Evolutionary conservation across 768 basidiomycete species (phyloP).

Genomic region (Cubamyces sp.): DNA sequence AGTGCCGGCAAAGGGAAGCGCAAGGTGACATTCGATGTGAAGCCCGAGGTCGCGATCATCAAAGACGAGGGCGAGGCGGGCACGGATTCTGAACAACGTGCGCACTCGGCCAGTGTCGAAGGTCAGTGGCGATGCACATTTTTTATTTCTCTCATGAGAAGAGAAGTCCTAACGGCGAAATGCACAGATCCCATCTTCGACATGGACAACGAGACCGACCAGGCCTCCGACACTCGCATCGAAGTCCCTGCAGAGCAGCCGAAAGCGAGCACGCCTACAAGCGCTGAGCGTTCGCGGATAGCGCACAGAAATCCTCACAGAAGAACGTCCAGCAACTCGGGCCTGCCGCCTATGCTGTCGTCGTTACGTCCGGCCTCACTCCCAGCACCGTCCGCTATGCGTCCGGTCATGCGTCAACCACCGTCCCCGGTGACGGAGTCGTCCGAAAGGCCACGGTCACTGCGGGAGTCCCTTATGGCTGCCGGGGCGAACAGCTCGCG

Average conservation of each 20-base stretch:
- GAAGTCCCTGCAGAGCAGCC: slow-evolving; percentile 28
- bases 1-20: slow-evolving; percentile 52
- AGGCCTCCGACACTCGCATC: slow-evolving; percentile 34
- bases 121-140: slow-evolving; percentile 41
- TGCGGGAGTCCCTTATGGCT: slow-evolving; percentile 26
- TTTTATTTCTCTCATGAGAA: neutral
- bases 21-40: slow-evolving; percentile 75
- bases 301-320: slow-evolving; percentile 29
- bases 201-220: slow-evolving; percentile 59
- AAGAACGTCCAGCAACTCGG: slow-evolving; percentile 37
- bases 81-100: slow-evolving; percentile 34
- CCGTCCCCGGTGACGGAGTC: slow-evolving; percentile 17
- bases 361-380: slow-evolving; percentile 68
- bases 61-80: slow-evolving; percentile 42
- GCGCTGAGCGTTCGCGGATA: slow-evolving; percentile 31
- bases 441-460: slow-evolving; percentile 23
- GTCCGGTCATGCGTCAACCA: slow-evolving; percentile 28
- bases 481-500: slow-evolving; percentile 20
- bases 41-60: slow-evolving; percentile 57
- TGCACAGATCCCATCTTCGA: slow-evolving; percentile 69
- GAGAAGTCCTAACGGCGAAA: slow-evolving; percentile 5
- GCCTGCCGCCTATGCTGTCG: slow-evolving; percentile 60
- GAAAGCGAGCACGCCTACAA: slow-evolving; percentile 1
- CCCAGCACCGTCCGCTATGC: slow-evolving; percentile 66
- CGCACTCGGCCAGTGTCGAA: slow-evolving; percentile 34